phyloP scores from a whole-genome alignment of 352 stramenopile genomes.

The Globisporangium apiculatum region DNA sequence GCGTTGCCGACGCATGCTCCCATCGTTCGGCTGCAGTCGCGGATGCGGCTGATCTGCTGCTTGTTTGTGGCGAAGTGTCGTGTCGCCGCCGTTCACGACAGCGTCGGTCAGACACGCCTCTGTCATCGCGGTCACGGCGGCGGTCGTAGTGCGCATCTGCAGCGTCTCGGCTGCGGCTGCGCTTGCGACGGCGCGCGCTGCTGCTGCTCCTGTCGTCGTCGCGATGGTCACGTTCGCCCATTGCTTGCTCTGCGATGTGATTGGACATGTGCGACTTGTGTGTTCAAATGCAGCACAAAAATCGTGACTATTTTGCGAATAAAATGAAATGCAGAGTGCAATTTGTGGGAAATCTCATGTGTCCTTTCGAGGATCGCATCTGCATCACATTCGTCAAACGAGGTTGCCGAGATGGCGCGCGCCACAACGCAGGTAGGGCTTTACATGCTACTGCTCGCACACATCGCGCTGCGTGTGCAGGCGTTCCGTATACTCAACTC shows the following conservation, averaged over 20 bases:
- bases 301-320: too few species aligned
- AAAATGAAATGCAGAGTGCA: too few species aligned
- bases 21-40: too few species aligned
- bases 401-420: neutral
- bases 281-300: too few species aligned
- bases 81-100: too few species aligned
- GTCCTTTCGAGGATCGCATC: too few species aligned
- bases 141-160: neutral
- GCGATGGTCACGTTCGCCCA: neutral
- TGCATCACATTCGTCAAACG: too few species aligned
- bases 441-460: neutral
- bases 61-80: too few species aligned
- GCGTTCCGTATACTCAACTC: constrained; percentile 36
- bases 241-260: too few species aligned
- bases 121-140: neutral
- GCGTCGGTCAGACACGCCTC: neutral
- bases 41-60: too few species aligned
- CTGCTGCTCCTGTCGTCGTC: neutral
- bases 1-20: neutral
- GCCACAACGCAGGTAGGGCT: neutral
- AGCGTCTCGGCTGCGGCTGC: constrained; percentile 2
- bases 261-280: too few species aligned
- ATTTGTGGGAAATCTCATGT: too few species aligned
- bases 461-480: neutral
- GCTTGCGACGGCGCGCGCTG: constrained; percentile 2